Conservation (phyloP, 2,329 filamentous ascomycete species). For the Talaromyces sp. region DNA sequence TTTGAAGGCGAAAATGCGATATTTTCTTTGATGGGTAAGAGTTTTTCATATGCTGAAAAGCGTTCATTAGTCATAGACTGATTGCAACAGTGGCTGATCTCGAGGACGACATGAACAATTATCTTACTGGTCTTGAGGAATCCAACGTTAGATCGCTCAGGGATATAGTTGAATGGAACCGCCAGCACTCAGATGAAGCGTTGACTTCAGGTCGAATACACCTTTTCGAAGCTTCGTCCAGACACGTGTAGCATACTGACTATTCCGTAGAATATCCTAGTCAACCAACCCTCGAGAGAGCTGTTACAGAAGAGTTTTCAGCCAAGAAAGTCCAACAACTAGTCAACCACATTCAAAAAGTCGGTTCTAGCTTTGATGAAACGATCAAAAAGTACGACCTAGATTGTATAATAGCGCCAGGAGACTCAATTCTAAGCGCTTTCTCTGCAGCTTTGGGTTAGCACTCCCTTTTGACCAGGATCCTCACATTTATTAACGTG, state of each 20-base stretch:
- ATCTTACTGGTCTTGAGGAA: background rate
- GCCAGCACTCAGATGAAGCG: background rate
- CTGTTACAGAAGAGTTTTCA: background rate
- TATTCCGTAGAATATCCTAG: background rate
- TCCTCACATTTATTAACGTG: too few species aligned
- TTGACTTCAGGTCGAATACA: background rate
- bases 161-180: background rate
- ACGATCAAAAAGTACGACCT: background rate
- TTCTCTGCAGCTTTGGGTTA: background rate
- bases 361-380: background rate
- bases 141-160: background rate
- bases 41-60: background rate
- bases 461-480: too few species aligned
- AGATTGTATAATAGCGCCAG: background rate
- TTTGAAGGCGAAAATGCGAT: too few species aligned
- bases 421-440: background rate
- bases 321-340: background rate
- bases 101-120: background rate
- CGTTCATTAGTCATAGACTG: background rate
- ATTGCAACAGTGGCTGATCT: background rate
- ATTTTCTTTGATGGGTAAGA: too few species aligned
- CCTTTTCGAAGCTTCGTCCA: too few species aligned
- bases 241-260: background rate
- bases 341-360: background rate
- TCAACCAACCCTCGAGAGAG: background rate